Percentiles rank a stretch among this genome's conserved stretches.
Evolutionary conservation across 805 yeast species (phyloP).

Genomic region (Metschnikowia lachancei): DNA sequence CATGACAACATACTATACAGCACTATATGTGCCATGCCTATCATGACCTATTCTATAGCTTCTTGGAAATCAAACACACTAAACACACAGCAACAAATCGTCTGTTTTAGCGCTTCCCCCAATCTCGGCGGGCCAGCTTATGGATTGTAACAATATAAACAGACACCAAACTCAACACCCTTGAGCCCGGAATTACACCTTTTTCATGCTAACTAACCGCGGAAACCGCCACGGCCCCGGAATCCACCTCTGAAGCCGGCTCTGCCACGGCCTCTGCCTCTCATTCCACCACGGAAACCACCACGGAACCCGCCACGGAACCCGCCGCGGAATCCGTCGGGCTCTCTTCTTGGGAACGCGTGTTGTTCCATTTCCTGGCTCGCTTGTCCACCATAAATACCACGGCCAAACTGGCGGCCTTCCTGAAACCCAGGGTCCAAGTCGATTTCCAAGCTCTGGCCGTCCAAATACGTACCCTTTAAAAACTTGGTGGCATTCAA

Average conservation of each 20-base stretch:
- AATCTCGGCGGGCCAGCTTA: too few relatives aligned
- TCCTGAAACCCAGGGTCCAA: slow-evolving; percentile 94
- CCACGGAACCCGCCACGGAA: slow-evolving; percentile 38
- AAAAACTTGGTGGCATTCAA: slow-evolving; percentile 79
- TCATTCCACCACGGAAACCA: slow-evolving; percentile 37
- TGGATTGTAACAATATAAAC: too few relatives aligned
- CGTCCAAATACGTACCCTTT: slow-evolving; percentile 80
- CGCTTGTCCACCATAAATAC: slow-evolving; percentile 88
- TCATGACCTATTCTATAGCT: too few relatives aligned
- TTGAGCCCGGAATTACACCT: too few relatives aligned
- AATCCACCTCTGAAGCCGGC: slow-evolving; percentile 18
- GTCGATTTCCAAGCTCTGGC: slow-evolving; percentile 77
- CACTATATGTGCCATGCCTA: too few relatives aligned
- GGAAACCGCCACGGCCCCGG: slow-evolving; percentile 25
- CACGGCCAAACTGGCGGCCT: slow-evolving; percentile 95
- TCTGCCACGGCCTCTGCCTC: slow-evolving; percentile 35
- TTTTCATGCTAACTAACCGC: too few relatives aligned
- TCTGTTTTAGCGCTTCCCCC: too few relatives aligned
- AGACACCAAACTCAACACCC: too few relatives aligned
- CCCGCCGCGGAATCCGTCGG: slow-evolving; percentile 14
- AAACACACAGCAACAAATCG: too few relatives aligned
- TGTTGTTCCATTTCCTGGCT: slow-evolving; percentile 52
- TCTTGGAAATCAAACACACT: too few relatives aligned
- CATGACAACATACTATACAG: too few relatives aligned
- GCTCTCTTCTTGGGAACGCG: slow-evolving; percentile 21